Evolutionary conservation across 2,329 filamentous ascomycete genomes (phyloP), one percentile per base, ranked within the genome.

Genomic region (Hymenoscyphus linearis): DNA sequence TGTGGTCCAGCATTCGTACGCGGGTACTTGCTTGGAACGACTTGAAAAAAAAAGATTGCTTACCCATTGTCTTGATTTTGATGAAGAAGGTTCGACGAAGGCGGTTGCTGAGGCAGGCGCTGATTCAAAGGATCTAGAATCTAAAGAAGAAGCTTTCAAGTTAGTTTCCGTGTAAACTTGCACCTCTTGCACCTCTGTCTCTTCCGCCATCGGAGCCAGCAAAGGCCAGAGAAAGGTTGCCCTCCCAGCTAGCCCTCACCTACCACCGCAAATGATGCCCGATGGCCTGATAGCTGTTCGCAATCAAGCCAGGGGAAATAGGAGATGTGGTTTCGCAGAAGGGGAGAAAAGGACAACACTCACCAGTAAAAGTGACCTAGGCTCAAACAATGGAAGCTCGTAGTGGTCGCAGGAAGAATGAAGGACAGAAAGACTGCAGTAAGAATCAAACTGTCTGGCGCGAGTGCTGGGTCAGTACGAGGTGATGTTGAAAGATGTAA

Each of bases 31-130:
- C 59, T 58, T 44, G 31, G 61, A 67, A 69, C 61, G 60, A 31
- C 31, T 31, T 31, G 31, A 31, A 31, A 68, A 68, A 67, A 47
- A 47, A 52, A 50, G 58, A 60, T 64, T 70, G 71, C 71, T 73
- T 73, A 73, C 71, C 71, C 70, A 73, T 73, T 70, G 66, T 71
- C 40, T 67, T 52, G 62, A 66, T 58, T 69, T 56, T 47, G 65
- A 64, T 66, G 57, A 59, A 69, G 69, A 71, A 72, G 62, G 70
- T 65, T 66, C 68, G 68, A 70, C 65, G 53, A 64, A 57, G 58
- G 68, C 74, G 74, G 60, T 65, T 55, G 60, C 58, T 47, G 63
- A 58, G 62, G 66, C 60, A 69, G 65, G 66, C 62, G 57, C 60
- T 52, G 62, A 65, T 59, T 62, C 60, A 52, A 47, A 57, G 56